Evolutionary conservation across 2,329 filamentous ascomycete species (phyloP), one percentile per base, ranked within the genome.

Genomic region (Scedosporium apiospermum): DNA sequence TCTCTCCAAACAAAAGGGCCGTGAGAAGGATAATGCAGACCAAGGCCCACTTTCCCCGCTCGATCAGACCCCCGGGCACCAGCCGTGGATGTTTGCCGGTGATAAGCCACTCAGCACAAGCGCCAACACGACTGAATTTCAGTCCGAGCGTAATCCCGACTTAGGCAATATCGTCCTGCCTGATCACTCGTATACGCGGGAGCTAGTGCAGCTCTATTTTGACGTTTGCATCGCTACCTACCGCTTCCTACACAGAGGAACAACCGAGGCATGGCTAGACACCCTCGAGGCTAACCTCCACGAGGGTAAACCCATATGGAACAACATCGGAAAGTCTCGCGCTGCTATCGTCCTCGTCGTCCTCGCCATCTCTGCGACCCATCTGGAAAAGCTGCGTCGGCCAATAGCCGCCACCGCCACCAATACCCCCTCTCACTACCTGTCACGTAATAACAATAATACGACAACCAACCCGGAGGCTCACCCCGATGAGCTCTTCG

Each of bases 161-260:
- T 41, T 41, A 18, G 58, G 51, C 4, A 10, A 30, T 21, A 46
- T 78, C 64, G 64, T 73, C 58, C 62, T 84, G 61, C 74, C 76
- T 4, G 62, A 77, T 55, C 71, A 74, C 6, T 68, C 70, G 1
- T 73, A 73, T 6, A 63, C 69, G 0, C 65, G 64, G 3, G 61
- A 64, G 1, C 46, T 84, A 2, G 71, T 86, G 4, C 74, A 76
- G 6, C 72, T 82, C 6, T 86, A 86, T 62, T 86, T 86, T 65
- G 82, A 86, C 57, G 83, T 82, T 63, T 83, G 82, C 6, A 81
- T 84, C 21, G 82, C 83, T 0, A 86, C 83, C 0, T 84, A 86
- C 65, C 78, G 83, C 3, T 82, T 85, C 63, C 67, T 86, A 21
- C 82, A 86, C 66, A 74, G 81, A 0, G 80, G 80, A 0, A 81